phyloP scores from a whole-genome alignment of 495 filamentous ascomycete genomes.

The Neurospora intermedia region DNA sequence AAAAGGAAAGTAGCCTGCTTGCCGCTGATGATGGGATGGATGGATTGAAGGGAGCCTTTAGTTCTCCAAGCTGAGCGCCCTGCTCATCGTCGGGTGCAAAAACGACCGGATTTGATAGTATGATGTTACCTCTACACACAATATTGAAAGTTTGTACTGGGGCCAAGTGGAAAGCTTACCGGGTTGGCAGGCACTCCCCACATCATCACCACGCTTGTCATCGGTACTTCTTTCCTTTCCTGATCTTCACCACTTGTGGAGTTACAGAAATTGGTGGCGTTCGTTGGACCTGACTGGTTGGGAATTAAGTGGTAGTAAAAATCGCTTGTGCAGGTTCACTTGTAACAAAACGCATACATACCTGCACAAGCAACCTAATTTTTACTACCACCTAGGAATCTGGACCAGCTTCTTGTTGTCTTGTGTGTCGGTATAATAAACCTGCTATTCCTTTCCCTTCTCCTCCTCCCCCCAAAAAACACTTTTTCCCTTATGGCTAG shows the following conservation, averaged over 20 bases:
- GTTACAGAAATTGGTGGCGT: background rate
- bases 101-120: background rate
- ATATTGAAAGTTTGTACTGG: background rate
- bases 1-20: background rate
- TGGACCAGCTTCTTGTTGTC: background rate
- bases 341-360: too few relatives aligned
- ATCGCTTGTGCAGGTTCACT: too few relatives aligned
- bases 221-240: background rate
- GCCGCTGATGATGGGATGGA: background rate
- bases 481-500: background rate
- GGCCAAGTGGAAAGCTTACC: background rate
- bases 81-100: background rate
- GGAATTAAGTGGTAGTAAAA: too few relatives aligned
- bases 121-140: background rate
- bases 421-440: background rate
- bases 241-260: background rate
- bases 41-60: background rate
- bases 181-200: background rate
- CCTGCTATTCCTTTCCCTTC: background rate
- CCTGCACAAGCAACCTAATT: too few relatives aligned
- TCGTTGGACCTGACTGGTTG: background rate
- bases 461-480: background rate
- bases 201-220: background rate
- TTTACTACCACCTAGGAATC: too few relatives aligned
- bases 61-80: background rate